Percentiles rank a stretch among this genome's conserved stretches.
Conservation (phyloP, 1,284 basidiomycete species). For the Schizopora paradoxa region DNA sequence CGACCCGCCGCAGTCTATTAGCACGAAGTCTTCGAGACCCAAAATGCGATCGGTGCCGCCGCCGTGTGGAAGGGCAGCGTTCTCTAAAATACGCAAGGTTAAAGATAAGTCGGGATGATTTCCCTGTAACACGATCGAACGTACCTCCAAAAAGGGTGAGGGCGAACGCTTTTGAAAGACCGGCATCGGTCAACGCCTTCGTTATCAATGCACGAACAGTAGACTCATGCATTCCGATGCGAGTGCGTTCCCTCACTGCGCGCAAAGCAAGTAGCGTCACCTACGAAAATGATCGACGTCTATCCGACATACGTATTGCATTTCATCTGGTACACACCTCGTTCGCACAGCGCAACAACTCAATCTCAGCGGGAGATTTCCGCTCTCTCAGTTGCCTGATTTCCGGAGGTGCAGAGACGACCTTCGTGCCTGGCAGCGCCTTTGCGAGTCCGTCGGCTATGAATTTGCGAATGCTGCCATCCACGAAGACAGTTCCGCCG, state of each 20-base stretch:
- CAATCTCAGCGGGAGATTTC: conserved; percentile 68
- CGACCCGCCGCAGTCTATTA: conserved; percentile 73
- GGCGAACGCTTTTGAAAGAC: conserved; percentile 52
- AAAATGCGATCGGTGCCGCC: conserved; percentile 64
- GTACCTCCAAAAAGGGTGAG: conserved; percentile 76
- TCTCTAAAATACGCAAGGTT: conserved; percentile 42
- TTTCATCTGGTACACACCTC: conserved; percentile 42
- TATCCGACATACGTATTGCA: not conserved
- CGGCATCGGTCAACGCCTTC: conserved; percentile 50
- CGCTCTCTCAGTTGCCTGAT: conserved; percentile 65
- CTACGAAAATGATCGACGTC: too few relatives aligned
- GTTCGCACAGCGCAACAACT: conserved; percentile 72
- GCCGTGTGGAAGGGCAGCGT: conserved; percentile 83
- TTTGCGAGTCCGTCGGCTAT: conserved; percentile 40
- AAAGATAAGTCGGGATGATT: not conserved
- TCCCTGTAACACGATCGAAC: conserved; percentile 20
- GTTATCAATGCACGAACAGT: conserved; percentile 36
- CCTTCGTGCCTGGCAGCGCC: conserved; percentile 30
- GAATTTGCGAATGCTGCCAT: conserved; percentile 36
- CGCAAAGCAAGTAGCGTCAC: conserved; percentile 73
- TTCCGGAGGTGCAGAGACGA: conserved; percentile 45
- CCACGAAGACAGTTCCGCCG: conserved; percentile 45
- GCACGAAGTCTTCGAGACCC: conserved; percentile 53
- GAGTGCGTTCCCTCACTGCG: conserved; percentile 54
- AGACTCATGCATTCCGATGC: conserved; percentile 73